Conservation (phyloP, 2,329 filamentous ascomycete species). For the Mycogone perniciosa region DNA sequence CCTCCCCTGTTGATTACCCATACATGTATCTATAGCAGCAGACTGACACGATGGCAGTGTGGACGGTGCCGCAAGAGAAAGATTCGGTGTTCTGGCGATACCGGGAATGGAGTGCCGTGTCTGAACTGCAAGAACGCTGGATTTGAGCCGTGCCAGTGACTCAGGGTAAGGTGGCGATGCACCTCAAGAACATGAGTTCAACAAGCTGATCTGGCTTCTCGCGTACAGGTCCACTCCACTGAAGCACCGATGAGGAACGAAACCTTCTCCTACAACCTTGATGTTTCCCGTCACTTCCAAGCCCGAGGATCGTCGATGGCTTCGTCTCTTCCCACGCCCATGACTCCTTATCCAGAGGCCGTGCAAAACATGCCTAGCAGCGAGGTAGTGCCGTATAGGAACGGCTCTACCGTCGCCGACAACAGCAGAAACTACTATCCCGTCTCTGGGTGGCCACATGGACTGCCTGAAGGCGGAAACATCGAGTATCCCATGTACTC, state of each 20-base stretch:
- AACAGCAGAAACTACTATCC: conserved; percentile 21
- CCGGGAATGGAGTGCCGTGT: conserved; percentile 70
- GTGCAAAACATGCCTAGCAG: conserved; percentile 12
- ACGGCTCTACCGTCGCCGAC: conserved; percentile 19
- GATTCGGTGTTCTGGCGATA: conserved; percentile 88
- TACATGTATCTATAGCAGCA: background rate
- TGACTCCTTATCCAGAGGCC: conserved; percentile 15
- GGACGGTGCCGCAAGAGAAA: conserved; percentile 85
- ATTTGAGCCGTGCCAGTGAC: conserved; percentile 65
- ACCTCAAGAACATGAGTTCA: background rate
- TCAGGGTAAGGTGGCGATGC: conserved; percentile 54
- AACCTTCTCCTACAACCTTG: conserved; percentile 24
- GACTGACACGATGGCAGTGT: conserved; percentile 51
- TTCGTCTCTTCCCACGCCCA: conserved; percentile 7
- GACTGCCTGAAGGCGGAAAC: conserved; percentile 21
- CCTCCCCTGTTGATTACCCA: background rate
- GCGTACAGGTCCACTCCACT: conserved; percentile 26
- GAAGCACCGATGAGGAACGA: conserved; percentile 24
- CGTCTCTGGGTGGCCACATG: conserved; percentile 19
- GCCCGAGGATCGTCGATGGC: conserved; percentile 17
- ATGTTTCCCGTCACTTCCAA: conserved; percentile 27
- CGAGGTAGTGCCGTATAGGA: conserved; percentile 18
- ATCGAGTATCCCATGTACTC: conserved; percentile 22
- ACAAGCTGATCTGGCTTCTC: conserved; percentile 5
- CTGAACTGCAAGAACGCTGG: conserved; percentile 74